Evolutionary conservation across 306 rosid species (phyloP), one percentile per base, ranked within the genome.

Genomic region (Corylus avellana): DNA sequence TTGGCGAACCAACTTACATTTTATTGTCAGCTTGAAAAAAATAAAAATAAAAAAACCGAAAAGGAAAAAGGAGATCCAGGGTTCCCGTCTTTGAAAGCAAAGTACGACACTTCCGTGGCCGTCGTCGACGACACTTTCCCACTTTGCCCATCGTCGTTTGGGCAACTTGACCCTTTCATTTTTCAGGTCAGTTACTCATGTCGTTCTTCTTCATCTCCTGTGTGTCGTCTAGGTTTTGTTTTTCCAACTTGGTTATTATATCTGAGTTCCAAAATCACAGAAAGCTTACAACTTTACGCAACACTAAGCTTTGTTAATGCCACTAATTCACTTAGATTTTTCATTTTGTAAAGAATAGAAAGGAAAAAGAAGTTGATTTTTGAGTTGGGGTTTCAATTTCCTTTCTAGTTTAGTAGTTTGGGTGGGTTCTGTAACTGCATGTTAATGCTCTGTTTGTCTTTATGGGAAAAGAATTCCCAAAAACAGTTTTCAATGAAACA

Each of bases 101-200:
- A 39, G 72, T 67, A 67, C 72, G 72, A 67, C 72, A 67, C 29
- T 35, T 67, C 50, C 50, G 50, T 37, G 72, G 72, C 72, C 50
- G 72, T 67, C 72, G 72, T 67, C 72, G 49, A 67, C 72, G 7
- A 39, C 39, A 4, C 8, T 22, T 39, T 18, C 50, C 50, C 25
- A 37, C 72, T 8, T 37, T 3, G 49, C 50, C 27, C 25, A 42
- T 67, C 72, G 72, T 67, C 72, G 72, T 67, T 67, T 67, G 13
- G 50, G 50, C 72, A 39, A 42, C 18, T 67, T 16, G 47, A 37
- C 49, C 25, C 3, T 37, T 39, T 67, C 10, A 7, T 14, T 66
- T 29, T 39, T 67, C 50, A 67, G 72, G 72, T 67, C 48, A 42
- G 72, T 39, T 67, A 18, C 12, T 67, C 50, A 67, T 67, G 72